Percentiles rank a stretch among this genome's conserved stretches.
phyloP scores from a whole-genome alignment of 306 rosid species.

The Trifolium repens region DNA sequence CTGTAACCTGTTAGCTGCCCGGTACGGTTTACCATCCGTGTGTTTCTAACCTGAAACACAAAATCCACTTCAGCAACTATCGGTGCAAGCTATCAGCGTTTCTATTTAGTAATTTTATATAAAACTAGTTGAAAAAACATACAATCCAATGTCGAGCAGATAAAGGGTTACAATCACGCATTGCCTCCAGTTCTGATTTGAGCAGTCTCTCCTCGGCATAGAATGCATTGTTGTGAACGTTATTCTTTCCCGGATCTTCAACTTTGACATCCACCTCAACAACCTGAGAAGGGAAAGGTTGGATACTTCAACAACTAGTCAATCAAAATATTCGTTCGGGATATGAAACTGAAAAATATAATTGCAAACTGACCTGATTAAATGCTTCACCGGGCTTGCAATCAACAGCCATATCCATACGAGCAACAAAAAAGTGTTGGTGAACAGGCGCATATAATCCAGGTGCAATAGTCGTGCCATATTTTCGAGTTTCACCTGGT shows the following conservation, averaged over 20 bases:
- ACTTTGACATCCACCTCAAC: conserved; percentile 77
- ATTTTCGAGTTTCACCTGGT: conserved; percentile 81
- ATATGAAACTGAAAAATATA: neutral
- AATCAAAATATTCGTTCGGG: neutral
- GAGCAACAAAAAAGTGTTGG: conserved; percentile 87
- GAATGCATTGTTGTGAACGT: conserved; percentile 82
- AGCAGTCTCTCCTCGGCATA: conserved; percentile 77
- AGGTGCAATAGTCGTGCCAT: conserved; percentile 87
- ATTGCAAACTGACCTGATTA: conserved; percentile 63
- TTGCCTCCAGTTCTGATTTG: conserved; percentile 74
- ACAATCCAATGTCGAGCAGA: conserved; percentile 90
- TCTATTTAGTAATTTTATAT: neutral
- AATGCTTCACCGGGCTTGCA: conserved; percentile 85
- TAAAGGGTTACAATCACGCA: conserved; percentile 75
- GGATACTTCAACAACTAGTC: conserved; percentile 6
- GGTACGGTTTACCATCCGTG: conserved; percentile 75
- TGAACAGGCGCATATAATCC: conserved; percentile 86
- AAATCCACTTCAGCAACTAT: conserved; percentile 31
- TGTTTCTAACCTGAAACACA: conserved; percentile 68
- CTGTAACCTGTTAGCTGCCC: conserved; percentile 83
- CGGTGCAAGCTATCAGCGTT: conserved; percentile 14
- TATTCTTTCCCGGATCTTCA: conserved; percentile 75
- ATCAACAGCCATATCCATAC: conserved; percentile 90
- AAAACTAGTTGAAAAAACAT: conserved; percentile 36
- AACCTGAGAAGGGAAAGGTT: conserved; percentile 49